phyloP scores from a whole-genome alignment of 2,329 filamentous ascomycete species.

The Colletotrichum gigasporum region DNA sequence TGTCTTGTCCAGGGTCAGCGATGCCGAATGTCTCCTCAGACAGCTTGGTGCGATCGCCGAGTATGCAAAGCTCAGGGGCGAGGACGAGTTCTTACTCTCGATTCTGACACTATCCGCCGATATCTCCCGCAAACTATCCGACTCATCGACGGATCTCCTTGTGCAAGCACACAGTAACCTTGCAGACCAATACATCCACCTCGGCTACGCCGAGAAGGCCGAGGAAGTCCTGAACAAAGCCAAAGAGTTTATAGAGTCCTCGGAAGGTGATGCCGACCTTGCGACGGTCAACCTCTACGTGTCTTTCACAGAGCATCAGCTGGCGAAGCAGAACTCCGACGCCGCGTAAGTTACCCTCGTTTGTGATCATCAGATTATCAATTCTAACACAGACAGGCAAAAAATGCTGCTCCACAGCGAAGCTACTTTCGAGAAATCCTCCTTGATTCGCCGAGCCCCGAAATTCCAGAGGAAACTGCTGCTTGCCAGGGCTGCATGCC shows the following conservation, averaged over 20 bases:
- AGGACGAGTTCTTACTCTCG: conserved; percentile 54
- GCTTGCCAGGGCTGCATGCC: conserved; percentile 67
- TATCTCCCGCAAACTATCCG: conserved; percentile 47
- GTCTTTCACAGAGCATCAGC: conserved; percentile 77
- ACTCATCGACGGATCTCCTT: conserved; percentile 48
- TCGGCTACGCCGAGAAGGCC: conserved; percentile 62
- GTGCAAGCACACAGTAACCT: conserved; percentile 58
- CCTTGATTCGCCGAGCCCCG: background rate
- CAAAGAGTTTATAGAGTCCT: conserved; percentile 55
- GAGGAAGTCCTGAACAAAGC: conserved; percentile 66
- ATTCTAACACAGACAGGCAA: conserved; percentile 22
- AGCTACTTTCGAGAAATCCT: conserved; percentile 24
- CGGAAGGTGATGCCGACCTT: conserved; percentile 47
- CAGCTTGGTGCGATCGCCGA: conserved; percentile 62
- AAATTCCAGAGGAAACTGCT: conserved; percentile 55
- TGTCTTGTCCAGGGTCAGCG: conserved; percentile 57
- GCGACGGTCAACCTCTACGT: conserved; percentile 68
- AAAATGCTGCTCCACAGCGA: conserved; percentile 24
- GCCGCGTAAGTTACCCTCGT: conserved; percentile 58
- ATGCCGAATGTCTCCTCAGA: conserved; percentile 57
- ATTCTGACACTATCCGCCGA: conserved; percentile 56
- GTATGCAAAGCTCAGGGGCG: conserved; percentile 61
- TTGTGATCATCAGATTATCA: background rate
- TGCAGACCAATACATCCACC: conserved; percentile 61
- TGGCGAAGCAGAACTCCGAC: conserved; percentile 71